These are phyloP conservation scores for Plantago coronopus DNA, from an alignment of 305 asterid species.

Conservation along the genomic window DNA sequence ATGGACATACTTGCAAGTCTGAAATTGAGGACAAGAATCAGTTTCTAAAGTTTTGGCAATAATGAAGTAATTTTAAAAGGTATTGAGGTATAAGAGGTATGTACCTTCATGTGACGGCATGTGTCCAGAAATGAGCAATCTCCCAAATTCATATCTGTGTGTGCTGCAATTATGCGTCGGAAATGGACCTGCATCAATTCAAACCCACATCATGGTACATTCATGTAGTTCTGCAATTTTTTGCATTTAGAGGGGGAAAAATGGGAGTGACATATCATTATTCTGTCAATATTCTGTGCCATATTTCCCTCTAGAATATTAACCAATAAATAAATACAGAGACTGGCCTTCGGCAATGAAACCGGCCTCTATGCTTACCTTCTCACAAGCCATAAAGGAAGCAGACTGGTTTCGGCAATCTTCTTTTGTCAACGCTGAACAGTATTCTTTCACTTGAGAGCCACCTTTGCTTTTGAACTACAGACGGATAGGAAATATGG, in stretches of 20 bases:
- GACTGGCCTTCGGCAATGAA: not conserved
- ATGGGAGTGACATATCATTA: not conserved
- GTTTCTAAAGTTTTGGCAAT: conserved; percentile 18
- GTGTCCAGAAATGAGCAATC: conserved; percentile 99
- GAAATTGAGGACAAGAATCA: conserved; percentile 17
- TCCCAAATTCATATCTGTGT: conserved; percentile 92
- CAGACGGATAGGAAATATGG: conserved; percentile 16
- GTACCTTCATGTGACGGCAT: conserved; percentile 99
- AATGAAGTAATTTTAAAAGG: conserved; percentile 1
- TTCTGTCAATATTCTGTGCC: not conserved
- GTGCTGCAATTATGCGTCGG: conserved; percentile 93
- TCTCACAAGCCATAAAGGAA: conserved; percentile 82
- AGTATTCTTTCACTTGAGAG: conserved; percentile 92
- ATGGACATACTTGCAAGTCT: conserved; percentile 99
- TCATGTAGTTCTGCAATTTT: conserved; percentile 4
- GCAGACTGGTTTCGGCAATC: conserved; percentile 88
- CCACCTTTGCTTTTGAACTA: conserved; percentile 99
- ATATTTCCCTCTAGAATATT: not conserved
- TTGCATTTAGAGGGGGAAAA: not conserved
- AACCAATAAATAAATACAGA: conserved; percentile 6
- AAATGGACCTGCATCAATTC: conserved; percentile 71
- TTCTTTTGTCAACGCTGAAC: conserved; percentile 90
- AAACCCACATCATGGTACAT: conserved; percentile 19
- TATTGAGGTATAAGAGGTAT: conserved; percentile 16
- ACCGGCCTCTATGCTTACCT: conserved; percentile 41